Evolutionary conservation across 768 basidiomycete species (phyloP), one percentile per base, ranked within the genome.

Genomic region (Pholiota molesta): DNA sequence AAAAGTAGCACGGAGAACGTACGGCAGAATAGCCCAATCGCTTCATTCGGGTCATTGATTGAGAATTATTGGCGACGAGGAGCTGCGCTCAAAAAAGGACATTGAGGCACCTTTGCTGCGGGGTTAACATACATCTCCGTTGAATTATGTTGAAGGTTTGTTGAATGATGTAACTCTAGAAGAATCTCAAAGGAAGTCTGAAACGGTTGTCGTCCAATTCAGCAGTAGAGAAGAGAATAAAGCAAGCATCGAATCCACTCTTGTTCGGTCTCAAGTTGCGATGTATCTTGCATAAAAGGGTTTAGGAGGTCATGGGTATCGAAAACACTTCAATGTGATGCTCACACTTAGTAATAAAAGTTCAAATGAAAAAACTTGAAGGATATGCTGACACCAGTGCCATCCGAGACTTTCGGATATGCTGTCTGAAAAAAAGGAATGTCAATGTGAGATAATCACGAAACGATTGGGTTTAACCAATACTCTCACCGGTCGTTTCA

Each of bases 401-500:
- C 40, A 44, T 17, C 42, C 55, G 55, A 45, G 29, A 42, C 17
- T 29, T 29, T 45, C 19, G 55, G 55, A 26, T 57, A 16, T 19
- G 16, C 1, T n/a, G 39, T n/a, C 35, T 57, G 10, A 16, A 57
- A 9, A 42, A 13, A 42, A 29, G 9, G 19, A 47, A 44, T 45
- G 29, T 45, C 9, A 14, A 31, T 31, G 13, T 44, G 29, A 45
- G 26, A 45, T 33, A 40, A 57, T 19, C 31, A 19, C n/a, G 28
- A 23, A 10, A 21, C 37, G 17, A 21, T 21, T 57, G 40, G 21
- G 42, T 44, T 44, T 44, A n/a, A 44, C 8, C n/a, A 19, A 45
- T 31, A 37, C 40, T 45, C 44, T 57, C 56, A 57, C 56, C n/a
- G 56, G 33, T 57, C n/a, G 55, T 33, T 31, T 29, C 19, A 57